Base-by-base conservation (phyloP, 257 asterid genomes). In the Agastache rugosa region DNA sequence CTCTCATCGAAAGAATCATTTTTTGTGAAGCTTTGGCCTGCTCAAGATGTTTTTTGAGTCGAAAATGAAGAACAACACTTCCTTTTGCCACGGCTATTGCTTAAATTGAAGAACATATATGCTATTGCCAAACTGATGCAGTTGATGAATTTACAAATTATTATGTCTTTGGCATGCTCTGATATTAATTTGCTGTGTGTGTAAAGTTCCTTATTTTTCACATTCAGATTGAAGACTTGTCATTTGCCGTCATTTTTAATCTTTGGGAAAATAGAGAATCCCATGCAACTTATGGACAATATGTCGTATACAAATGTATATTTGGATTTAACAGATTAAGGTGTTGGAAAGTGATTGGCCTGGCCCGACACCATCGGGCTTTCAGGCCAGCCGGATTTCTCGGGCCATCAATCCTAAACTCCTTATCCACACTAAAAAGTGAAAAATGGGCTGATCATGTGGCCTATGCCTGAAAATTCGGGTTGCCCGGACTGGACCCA, bases 11-110 rank as follows among this genome's bases (percentile, higher is more conserved):
- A n/a, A 41, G 25, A 44, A 3, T 44, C n/a, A 44, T 9, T 76
- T 72, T 75, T 71, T 69, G 81, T 63, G 60, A 60, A 65, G 80
- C 45, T 74, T 71, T 51, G 69, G 12, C 63, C 19, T n/a, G 62
- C 16, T 8, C 3, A 31, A 56, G 64, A 53, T 69, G 27, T 66
- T 74, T 66, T 44, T 31, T 5, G 37, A 31, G 37, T 31, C 19
- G 74, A 34, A 54, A 64, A 15, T 15, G 56, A 29, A 37, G 69
- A 23, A 31, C 27, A 53, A 47, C 42, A 11, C 53, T 77, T 65
- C 37, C 54, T 61, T 73, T 48, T 73, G 39, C 25, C 16, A 25
- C 45, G 22, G 27, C 27, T n/a, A 58, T 58, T 56, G 31, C 37
- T 56, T 27, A 56, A 29, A 29, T 31, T 31, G 37, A 31, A 31